Evolutionary conservation across 441 rosid species (phyloP), one percentile per base, ranked within the genome.

Genomic region (Croton setiger): DNA sequence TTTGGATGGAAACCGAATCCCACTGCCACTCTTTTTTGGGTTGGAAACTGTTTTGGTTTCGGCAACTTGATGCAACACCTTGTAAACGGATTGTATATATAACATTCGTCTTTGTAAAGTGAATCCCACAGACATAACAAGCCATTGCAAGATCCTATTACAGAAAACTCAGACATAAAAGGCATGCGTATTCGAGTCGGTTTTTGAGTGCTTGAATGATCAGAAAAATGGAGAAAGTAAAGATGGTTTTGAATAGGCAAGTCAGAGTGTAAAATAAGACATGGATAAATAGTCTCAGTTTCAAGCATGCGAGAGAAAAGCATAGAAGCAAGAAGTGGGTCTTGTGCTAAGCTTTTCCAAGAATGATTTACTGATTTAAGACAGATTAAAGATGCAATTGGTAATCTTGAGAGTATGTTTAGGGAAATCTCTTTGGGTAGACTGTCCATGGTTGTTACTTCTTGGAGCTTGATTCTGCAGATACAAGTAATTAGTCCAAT

Each of bases 131-230:
- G 48, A 51, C 75, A 79, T 13, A 73, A 17, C 60, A 76, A 71
- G n/a, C 74, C 83, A 45, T 60, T 71, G 10, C 76, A 76, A 9
- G 78, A 79, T n/a, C 82, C 79, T 3, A 68, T 43, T 12, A 75
- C 13, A 8, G n/a, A 5, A 13, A 75, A 73, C 43, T 68, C 51
- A 15, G 78, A 69, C 35, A 69, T 63, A 21, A 9, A 12, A 35
- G 71, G 72, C 17, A 39, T 54, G 47, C 7, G 18, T 39, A 78
- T 36, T 61, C 71, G 61, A 49, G 66, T 73, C 48, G 63, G 18
- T 1, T 5, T 44, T 14, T 23, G 48, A 1, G 17, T 18, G 13
- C 6, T 48, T 48, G 20, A n/a, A 48, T 39, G 23, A 41, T 44
- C 62, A 15, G 70, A 59, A 14, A 72, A 58, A 52, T 71, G 66